Evolutionary conservation across 345 rosid genomes (phyloP).

Genomic region (Aethionema arabicum): DNA sequence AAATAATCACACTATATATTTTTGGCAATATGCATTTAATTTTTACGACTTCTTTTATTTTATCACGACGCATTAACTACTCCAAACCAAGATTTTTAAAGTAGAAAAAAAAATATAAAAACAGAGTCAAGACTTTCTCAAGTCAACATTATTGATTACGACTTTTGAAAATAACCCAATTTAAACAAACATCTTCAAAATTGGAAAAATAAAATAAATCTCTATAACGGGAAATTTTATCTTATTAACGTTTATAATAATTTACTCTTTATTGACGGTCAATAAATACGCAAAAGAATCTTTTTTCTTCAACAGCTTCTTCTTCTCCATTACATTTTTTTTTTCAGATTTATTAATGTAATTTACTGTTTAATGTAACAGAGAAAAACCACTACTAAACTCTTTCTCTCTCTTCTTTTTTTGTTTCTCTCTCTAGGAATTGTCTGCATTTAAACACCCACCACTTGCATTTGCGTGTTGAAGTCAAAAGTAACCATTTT

Average conservation of each 20-base stretch:
- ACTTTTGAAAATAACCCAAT: neutral
- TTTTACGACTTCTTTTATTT: too few species aligned
- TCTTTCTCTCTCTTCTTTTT: neutral
- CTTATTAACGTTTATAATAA: neutral
- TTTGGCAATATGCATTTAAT: too few species aligned
- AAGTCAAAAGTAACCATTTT: conserved; percentile 45
- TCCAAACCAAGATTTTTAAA: conserved; percentile 10
- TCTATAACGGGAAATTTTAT: neutral
- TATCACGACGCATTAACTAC: too few species aligned
- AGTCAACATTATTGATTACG: conserved; percentile 30
- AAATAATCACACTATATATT: too few species aligned
- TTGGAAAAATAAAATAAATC: neutral
- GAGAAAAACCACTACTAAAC: conserved; percentile 5
- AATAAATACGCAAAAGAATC: neutral
- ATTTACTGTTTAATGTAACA: conserved; percentile 6
- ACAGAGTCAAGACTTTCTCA: conserved; percentile 17
- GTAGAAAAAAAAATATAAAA: neutral
- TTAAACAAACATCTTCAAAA: conserved; percentile 11
- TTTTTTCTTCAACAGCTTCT: conserved; percentile 6
- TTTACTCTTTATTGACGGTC: conserved; percentile 8
- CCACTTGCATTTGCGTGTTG: conserved; percentile 41
- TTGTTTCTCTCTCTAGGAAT: conserved; percentile 23
- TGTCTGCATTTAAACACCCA: conserved; percentile 30
- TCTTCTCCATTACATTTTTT: neutral
- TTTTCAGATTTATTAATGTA: neutral